Evolutionary conservation across 805 yeast species (phyloP), one percentile per base, ranked within the genome.

Genomic region (Candida coquimbonensis): DNA sequence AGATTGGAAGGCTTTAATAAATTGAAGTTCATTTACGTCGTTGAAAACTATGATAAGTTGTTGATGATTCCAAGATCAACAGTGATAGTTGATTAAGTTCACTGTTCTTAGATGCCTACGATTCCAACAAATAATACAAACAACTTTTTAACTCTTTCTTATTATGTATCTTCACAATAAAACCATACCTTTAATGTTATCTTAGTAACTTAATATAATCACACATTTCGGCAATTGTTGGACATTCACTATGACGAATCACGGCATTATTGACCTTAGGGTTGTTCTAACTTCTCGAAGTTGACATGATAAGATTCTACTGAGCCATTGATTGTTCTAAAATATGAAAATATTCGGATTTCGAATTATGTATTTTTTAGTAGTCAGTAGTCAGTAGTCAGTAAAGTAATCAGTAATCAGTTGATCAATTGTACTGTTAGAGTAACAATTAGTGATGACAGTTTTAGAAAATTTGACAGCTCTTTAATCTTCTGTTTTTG

Each of bases 181-280:
- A 48, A 93, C 96, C 99, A 93, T 93, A 62, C 99, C 99, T 70
- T 93, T 98, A 63, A 93, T 91, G 66, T 91, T 93, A 70, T 93
- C 98, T 64, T 53, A 93, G 77, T 54, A 93, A 76, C 67, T 89
- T 91, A 53, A 93, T 96, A 66, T 93, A 93, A 13, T 99, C 99
- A 49, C 99, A 99, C 99, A 93, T 93, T 68, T 93, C 99, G 56
- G 98, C 99, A 59, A 93, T 66, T 87, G 95, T 68, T 87, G 95
- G 56, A 93, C 99, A 69, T 93, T 93, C 64, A 93, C 99, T 95
- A 93, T 91, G 53, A 93, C 98, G 57, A 93, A 3, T 17, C 19
- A 17, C 19, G 19, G 3, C 95, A 67, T 93, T 99, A 58, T 93
- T 99, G 61, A 93, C 96, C 70, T 93, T 99, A 49, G 99, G 99